Evolutionary conservation across 2,329 filamentous ascomycete species (phyloP), one percentile per base, ranked within the genome.

Genomic region (Aureobasidium pullulans): DNA sequence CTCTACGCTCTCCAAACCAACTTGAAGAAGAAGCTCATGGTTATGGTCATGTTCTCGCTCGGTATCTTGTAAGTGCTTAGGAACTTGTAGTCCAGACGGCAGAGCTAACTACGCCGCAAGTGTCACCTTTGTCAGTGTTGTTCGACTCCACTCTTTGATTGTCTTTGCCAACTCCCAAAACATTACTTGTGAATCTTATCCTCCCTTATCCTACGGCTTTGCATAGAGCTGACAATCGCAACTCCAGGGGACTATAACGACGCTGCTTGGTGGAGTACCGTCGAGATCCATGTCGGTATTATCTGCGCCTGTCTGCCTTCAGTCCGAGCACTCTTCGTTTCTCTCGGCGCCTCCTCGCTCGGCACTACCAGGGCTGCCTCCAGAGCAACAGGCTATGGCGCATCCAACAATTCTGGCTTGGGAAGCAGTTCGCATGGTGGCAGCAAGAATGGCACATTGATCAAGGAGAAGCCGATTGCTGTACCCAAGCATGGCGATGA

Each of bases 271-370:
- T 64, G 62, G 62, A 61, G 59, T 31, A 56, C 46, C 16, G 60
- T 64, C 50, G 62, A 64, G 19, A 52, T 58, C 36, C 57, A 63
- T 32, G 57, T 61, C 15, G 53, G 61, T 23, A 63, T 64, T 57
- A 60, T 62, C 29, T 64, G 62, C 37, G 62, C 62, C 42, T 61
- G 62, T 28, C 59, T 64, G 4, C 61, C 62, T 9, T 53, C 49
- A 16, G 56, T 64, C 3, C 72, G 59, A 49, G 50, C 61, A 4
- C 52, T 56, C 13, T 57, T 54, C 49, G 49, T 60, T 3, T 60
- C 61, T 3, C 52, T 56, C 11, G 52, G 40, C 46, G 61, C 43
- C 28, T 60, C 46, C 29, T 60, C 52, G 19, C 61, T 36, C 2
- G 56, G 52, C 2, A 56, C 52, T 2, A 46, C 39, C 13, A 46